Percentiles rank a stretch among this genome's conserved stretches.
Conservation (phyloP, 2,329 filamentous ascomycete species). For the Trichothecium sympodiale region DNA sequence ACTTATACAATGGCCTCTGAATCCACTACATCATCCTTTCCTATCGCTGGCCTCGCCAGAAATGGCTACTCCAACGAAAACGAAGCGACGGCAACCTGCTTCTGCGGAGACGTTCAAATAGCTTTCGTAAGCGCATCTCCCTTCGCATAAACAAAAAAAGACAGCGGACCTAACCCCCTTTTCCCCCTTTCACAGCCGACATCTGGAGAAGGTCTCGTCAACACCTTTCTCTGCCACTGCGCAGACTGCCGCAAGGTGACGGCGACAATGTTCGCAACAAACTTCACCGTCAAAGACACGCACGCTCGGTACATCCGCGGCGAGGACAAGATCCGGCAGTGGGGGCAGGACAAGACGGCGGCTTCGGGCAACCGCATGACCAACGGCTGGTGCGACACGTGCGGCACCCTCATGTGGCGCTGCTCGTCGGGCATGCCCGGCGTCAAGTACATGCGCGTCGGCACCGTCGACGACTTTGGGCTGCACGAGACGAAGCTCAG, state of each 20-base stretch:
- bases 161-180: too few species aligned
- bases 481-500: constrained; percentile 45
- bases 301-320: constrained; percentile 39
- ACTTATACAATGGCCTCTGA: too few species aligned
- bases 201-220: constrained; percentile 30
- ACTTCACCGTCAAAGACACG: constrained; percentile 37
- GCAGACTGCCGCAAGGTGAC: constrained; percentile 51
- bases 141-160: neutral
- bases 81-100: constrained; percentile 46
- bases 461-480: constrained; percentile 50
- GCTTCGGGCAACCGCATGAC: constrained; percentile 39
- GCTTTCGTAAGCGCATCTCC: constrained; percentile 30
- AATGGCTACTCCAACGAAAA: constrained; percentile 33
- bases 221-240: constrained; percentile 49
- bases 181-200: constrained; percentile 26
- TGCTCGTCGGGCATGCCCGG: constrained; percentile 31
- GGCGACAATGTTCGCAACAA: constrained; percentile 50
- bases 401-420: constrained; percentile 51
- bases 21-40: constrained; percentile 12
- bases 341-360: constrained; percentile 34
- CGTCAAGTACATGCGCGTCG: constrained; percentile 38
- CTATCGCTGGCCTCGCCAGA: constrained; percentile 20
- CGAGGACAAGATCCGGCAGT: constrained; percentile 35
- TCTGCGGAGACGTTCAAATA: constrained; percentile 44
- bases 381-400: constrained; percentile 49